These are phyloP conservation scores for Fusarium albosuccineum DNA, from an alignment of 2,329 filamentous ascomycete genomes.

Conservation along the genomic window DNA sequence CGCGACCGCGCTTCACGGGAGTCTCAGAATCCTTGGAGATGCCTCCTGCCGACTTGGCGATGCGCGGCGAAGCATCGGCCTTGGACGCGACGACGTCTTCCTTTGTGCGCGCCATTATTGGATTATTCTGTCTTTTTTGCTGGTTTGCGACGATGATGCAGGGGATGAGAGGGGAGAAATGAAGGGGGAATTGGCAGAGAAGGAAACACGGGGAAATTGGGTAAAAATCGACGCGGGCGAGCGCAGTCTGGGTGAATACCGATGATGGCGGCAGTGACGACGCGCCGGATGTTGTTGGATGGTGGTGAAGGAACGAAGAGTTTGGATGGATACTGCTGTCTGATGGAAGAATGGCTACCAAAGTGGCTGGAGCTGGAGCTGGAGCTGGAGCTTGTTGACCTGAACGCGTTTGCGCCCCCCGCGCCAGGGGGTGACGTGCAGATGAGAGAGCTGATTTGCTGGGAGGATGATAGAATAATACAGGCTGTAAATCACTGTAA, in stretches of 20 bases:
- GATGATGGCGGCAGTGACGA: constrained; percentile 8
- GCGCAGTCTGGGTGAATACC: background rate
- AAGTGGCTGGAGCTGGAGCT: constrained; percentile 37
- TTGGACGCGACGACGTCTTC: constrained; percentile 44
- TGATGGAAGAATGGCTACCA: constrained; percentile 13
- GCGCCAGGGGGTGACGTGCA: constrained; percentile 6
- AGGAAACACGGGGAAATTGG: constrained; percentile 17
- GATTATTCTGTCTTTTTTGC: background rate
- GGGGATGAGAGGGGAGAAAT: background rate
- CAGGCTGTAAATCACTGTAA: background rate
- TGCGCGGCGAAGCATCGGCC: constrained; percentile 31
- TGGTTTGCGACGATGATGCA: background rate
- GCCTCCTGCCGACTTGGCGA: constrained; percentile 52
- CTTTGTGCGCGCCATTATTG: constrained; percentile 51
- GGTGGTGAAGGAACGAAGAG: constrained; percentile 24
- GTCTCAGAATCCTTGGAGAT: constrained; percentile 57
- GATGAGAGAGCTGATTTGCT: background rate
- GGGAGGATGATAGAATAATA: constrained; percentile 22
- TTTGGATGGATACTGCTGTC: constrained; percentile 15
- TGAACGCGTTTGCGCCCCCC: constrained; percentile 18
- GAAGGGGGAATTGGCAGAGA: constrained; percentile 16
- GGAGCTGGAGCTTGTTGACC: constrained; percentile 31
- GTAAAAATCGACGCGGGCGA: constrained; percentile 24
- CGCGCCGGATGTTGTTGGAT: constrained; percentile 9
- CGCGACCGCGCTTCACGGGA: constrained; percentile 51